Conservation (phyloP, 495 filamentous ascomycete species). For the Hypoxylon intermedium region DNA sequence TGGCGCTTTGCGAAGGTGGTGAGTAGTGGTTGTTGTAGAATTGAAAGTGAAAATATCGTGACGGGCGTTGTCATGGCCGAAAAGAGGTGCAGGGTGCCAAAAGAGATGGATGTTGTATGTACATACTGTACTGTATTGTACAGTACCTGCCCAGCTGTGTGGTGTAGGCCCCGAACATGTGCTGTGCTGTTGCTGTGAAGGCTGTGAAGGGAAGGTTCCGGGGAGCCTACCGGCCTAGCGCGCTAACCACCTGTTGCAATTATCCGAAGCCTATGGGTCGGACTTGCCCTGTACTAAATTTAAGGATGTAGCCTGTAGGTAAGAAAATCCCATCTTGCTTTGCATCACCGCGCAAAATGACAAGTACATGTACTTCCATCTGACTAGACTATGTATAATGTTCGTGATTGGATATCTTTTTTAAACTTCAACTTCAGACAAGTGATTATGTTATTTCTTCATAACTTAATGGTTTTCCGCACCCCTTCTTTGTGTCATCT, state of each 20-base stretch:
- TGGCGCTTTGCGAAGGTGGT: constrained; percentile 7
- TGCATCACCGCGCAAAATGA: too few species aligned
- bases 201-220: not conserved
- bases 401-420: too few species aligned
- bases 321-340: too few species aligned
- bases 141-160: constrained; percentile 5
- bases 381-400: too few species aligned
- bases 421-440: too few species aligned
- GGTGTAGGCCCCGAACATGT: not conserved
- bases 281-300: too few species aligned
- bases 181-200: constrained; percentile 1
- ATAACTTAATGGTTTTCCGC: too few species aligned
- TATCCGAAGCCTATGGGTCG: constrained; percentile 25
- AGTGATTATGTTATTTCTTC: too few species aligned
- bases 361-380: too few species aligned
- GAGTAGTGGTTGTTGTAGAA: constrained; percentile 11
- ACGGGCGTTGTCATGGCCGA: constrained; percentile 33
- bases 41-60: constrained; percentile 24
- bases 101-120: constrained; percentile 16
- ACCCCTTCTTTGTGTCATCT: too few species aligned
- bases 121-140: not conserved
- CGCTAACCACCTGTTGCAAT: constrained; percentile 33
- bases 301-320: too few species aligned
- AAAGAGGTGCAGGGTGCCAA: constrained; percentile 28
- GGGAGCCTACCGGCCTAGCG: not conserved